Base-by-base conservation (phyloP, 1,284 basidiomycete species). In the Puccinia coronata region DNA sequence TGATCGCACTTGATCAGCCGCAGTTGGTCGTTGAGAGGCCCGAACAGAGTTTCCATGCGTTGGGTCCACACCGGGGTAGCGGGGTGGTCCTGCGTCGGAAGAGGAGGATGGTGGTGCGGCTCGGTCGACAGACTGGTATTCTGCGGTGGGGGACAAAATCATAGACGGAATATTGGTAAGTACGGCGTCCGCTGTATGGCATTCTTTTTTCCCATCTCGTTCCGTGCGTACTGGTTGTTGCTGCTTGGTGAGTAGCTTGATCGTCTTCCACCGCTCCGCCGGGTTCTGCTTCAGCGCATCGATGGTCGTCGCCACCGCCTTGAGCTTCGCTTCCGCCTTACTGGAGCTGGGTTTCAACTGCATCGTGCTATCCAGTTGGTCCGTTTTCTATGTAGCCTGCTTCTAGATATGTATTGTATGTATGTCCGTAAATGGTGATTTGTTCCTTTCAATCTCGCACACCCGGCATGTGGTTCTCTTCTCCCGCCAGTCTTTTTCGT, bases 11-110 rank as follows among this genome's bases (percentile, higher is more conserved):
- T 51, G 39, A 69, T 78, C 36, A 78, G 39, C 34, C 61, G 11
- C 8, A 78, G 51, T 69, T 78, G 75, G 14, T 78, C 75, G 31
- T 78, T 55, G 14, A 49, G 31, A 36, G 59, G 61, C 16, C 75
- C 75, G 36, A 78, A 78, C 47, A 65, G 69, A n/a, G 61, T 78
- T 12, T 69, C 63, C 75, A 78, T 78, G 16, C 63, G 61, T 69
- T 78, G 61, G 16, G 47, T 67, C 75, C 75, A 78, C n/a, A 65
- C 49, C n/a, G 75, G 75, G 28, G 31, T 61, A 25, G 51, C 39
- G 16, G 34, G 39, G 41, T 63, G 39, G 43, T 59, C 51, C 8
- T 25, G n/a, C n/a, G n/a, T n/a, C n/a, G n/a, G 63, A 41, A 49
- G 55, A 36, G 36, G 43, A 51, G 70, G 43, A 28, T 69, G 20